Percentiles rank a stretch among this genome's conserved stretches.
Evolutionary conservation across 768 basidiomycete species (phyloP).

Genomic region (Rhizopogon rudus): DNA sequence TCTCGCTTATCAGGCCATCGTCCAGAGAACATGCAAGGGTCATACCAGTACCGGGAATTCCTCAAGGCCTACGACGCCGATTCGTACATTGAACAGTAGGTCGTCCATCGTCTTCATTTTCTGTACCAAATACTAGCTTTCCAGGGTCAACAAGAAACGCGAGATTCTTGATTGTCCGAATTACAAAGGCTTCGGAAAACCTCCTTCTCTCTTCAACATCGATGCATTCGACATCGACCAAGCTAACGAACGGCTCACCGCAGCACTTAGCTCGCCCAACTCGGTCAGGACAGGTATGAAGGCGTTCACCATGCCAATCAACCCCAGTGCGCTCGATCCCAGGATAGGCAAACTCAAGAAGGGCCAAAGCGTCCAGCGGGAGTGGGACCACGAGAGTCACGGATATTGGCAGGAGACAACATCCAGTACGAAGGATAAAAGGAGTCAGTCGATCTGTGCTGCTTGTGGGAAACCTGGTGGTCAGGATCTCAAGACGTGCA

Average conservation of each 20-base stretch:
- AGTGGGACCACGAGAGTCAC: slow-evolving; percentile 13
- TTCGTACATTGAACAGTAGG: slow-evolving; percentile 12
- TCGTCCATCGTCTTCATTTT: slow-evolving; percentile 1
- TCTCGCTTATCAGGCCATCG: too few relatives aligned
- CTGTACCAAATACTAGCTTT: not conserved
- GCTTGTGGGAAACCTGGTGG: slow-evolving; percentile 27
- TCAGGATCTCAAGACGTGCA: slow-evolving; percentile 19
- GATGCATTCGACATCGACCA: slow-evolving; percentile 18
- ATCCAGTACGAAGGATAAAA: slow-evolving; percentile 18
- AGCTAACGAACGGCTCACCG: slow-evolving; percentile 17
- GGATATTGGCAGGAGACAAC: slow-evolving; percentile 24
- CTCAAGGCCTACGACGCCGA: slow-evolving; percentile 18
- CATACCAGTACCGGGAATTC: slow-evolving; percentile 14
- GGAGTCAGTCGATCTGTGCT: slow-evolving; percentile 20
- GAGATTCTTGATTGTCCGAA: slow-evolving; percentile 25
- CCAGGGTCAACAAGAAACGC: slow-evolving; percentile 18
- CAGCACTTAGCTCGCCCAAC: slow-evolving; percentile 18
- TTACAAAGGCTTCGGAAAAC: slow-evolving; percentile 24
- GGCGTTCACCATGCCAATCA: slow-evolving; percentile 20
- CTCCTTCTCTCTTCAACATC: slow-evolving; percentile 18
- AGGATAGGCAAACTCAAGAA: slow-evolving; percentile 4
- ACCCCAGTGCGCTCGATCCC: slow-evolving; percentile 1
- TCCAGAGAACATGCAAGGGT: slow-evolving; percentile 24
- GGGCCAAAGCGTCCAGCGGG: slow-evolving; percentile 1
- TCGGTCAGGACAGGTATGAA: slow-evolving; percentile 25